These are phyloP conservation scores for Hyphopichia burtonii DNA, from an alignment of 1,139 yeast genomes.

Conservation along the genomic window DNA sequence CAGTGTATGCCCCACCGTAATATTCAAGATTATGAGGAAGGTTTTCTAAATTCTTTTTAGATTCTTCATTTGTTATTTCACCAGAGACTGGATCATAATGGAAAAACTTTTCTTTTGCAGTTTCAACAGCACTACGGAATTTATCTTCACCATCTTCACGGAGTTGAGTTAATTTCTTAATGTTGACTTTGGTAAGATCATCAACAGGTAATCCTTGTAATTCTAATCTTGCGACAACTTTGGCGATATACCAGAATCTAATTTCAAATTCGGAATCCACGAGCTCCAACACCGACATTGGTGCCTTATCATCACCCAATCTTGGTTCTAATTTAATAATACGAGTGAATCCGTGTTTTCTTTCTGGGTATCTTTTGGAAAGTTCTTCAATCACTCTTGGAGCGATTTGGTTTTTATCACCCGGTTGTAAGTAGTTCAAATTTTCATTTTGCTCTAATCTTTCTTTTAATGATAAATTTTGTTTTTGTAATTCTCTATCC, in stretches of 20 bases:
- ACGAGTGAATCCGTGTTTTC: conserved; percentile 85
- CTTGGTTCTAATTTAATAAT: conserved; percentile 83
- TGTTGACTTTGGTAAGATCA: conserved; percentile 56
- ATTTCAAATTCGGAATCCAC: conserved; percentile 76
- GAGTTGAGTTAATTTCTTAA: conserved; percentile 46
- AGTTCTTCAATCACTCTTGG: conserved; percentile 66
- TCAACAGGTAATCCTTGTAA: conserved; percentile 65
- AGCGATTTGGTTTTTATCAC: conserved; percentile 39
- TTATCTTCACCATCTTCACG: conserved; percentile 50
- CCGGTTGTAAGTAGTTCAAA: conserved; percentile 39
- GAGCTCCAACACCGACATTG: conserved; percentile 83
- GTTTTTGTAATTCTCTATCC: conserved; percentile 11
- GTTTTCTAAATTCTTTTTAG: conserved; percentile 31
- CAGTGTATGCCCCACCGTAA: conserved; percentile 25
- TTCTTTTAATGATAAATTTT: conserved; percentile 17
- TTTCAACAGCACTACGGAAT: conserved; percentile 64
- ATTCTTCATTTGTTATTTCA: conserved; percentile 21
- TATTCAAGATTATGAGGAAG: conserved; percentile 29
- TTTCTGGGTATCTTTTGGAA: conserved; percentile 56
- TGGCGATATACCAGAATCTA: conserved; percentile 75
- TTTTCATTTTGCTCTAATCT: conserved; percentile 22
- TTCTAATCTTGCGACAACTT: conserved; percentile 76
- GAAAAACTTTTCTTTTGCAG: conserved; percentile 61
- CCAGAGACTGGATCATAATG: conserved; percentile 26
- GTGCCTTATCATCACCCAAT: conserved; percentile 82